Evolutionary conservation across 2,329 filamentous ascomycete genomes (phyloP), one percentile per base, ranked within the genome.

Genomic region (Phaeoacremonium minimum): DNA sequence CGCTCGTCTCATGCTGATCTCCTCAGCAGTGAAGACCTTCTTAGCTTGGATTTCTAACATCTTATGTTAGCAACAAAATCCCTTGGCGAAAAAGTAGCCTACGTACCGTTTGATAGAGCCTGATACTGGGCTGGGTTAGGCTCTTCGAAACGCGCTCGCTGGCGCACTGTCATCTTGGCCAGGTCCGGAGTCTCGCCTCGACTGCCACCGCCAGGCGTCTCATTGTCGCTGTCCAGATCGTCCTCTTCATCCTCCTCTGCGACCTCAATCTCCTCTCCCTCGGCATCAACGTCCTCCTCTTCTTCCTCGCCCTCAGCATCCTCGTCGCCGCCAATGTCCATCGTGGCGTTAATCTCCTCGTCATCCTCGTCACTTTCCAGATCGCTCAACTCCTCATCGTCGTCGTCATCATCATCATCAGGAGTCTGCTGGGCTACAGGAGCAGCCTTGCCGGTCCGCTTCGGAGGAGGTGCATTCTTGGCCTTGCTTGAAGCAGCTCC

Each of bases 21-120:
- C 76, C 48, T 80, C 76, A 3, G 75, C 75, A 4, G 76, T 80
- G 35, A 80, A 79, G 17, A 67, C 60, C 53, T 79, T 79, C 57
- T 80, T 80, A 3, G 69, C 75, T 67, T 80, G 76, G 5, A 80
- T 76, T 67, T 80, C 76, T 79, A 58, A 44, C 28, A 5, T 15
- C 11, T 15, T 5, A 13, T 14, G 16, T 15, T 15, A 16, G 29
- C 50, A 38, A 15, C 38, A 36, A 8, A 30, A 22, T 15, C 14
- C 12, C n/a, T 11, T 18, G 13, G 16, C 14, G 26, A 14, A 34
- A 13, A 7, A 18, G 14, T 26, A 8, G 3, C 15, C n/a, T 13
- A 26, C 71, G 44, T 58, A 73, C 75, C 75, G 56, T 80, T 75
- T 4, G 76, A 79, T 1, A 80, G 55, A 53, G 80, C 79, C 69